Evolutionary conservation across 2,329 filamentous ascomycete genomes (phyloP), one percentile per base, ranked within the genome.

Genomic region (Elsinoe ampelina): DNA sequence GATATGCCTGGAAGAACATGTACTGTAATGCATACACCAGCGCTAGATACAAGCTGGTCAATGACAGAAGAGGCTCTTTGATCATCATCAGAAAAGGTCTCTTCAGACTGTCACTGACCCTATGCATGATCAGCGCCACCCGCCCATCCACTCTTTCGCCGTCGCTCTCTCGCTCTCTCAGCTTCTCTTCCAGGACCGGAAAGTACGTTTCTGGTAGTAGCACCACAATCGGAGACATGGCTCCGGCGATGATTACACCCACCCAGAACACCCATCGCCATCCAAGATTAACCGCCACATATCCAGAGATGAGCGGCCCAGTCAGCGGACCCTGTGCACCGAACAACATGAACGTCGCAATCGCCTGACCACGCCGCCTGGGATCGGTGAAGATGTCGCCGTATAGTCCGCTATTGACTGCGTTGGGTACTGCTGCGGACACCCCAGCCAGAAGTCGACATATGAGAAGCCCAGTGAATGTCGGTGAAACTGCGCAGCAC

Each of bases 1-100:
- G 75, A 59, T 72, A 77, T 3, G 74, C 72, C 61, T 71, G 71
- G 60, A 79, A 75, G 54, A 75, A 70, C 13, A 69, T 56, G 38
- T 67, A 69, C 12, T 68, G 52, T 20, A 68, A 59, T 5, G 65
- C 65, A 50, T 69, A 68, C 3, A 68, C 57, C 39, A 65, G 59
- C 2, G 60, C 60, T 57, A 66, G 60, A 45, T 69, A 69, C 6
- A 66, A 55, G 19, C 63, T 63, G 4, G 66, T 57, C 10, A 69
- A 57, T 13, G 65, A 57, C 22, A 68, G 50, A 12, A 67, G 64
- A 5, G 65, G 66, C 55, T 68, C 66, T 22, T 59, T 54, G 4
- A 61, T 57, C 20, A 66, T 54, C 66, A 68, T 65, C 11, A 60
- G 58, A 19, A 64, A 66, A 4, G 66, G 66, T 39, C 63, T 51